These are phyloP conservation scores for Neoascochyta sp. DNA, from an alignment of 2,329 filamentous ascomycete genomes.

Conservation along the genomic window DNA sequence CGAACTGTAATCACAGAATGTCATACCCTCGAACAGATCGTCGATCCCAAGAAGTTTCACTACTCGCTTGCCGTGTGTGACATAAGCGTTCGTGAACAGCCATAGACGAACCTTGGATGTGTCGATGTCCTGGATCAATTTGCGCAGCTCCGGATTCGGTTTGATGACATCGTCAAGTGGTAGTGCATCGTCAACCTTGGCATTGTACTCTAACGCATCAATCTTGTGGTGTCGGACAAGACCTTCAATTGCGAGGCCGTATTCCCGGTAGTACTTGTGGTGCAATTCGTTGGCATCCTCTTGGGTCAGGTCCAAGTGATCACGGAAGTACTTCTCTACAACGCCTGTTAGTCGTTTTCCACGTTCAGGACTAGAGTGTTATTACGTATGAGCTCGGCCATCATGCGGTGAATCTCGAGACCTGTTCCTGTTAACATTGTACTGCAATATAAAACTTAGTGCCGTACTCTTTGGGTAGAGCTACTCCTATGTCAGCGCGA, in stretches of 20 bases:
- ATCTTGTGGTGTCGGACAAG: conserved; percentile 92
- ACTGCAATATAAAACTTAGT: not conserved
- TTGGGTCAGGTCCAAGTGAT: conserved; percentile 67
- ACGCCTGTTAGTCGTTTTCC: not conserved
- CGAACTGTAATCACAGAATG: conserved; percentile 82
- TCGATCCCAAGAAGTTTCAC: conserved; percentile 76
- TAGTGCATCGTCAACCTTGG: conserved; percentile 89
- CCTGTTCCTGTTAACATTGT: conserved; percentile 45
- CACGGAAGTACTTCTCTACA: conserved; percentile 57
- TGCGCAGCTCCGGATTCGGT: conserved; percentile 69
- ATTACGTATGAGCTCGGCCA: conserved; percentile 72
- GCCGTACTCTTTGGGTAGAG: conserved; percentile 79
- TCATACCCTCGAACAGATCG: conserved; percentile 90
- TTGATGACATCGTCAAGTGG: conserved; percentile 81
- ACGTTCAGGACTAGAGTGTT: conserved; percentile 3
- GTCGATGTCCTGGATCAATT: conserved; percentile 78
- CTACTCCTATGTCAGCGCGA: conserved; percentile 36
- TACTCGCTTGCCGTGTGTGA: conserved; percentile 81
- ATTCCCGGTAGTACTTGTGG: conserved; percentile 88
- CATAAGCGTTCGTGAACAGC: conserved; percentile 95
- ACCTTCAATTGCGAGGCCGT: conserved; percentile 95
- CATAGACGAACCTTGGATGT: conserved; percentile 78
- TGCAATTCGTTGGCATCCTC: conserved; percentile 85
- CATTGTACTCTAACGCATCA: conserved; percentile 90
- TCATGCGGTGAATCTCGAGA: conserved; percentile 79